phyloP scores from a whole-genome alignment of 306 rosid species.

The Castanea sativa region DNA sequence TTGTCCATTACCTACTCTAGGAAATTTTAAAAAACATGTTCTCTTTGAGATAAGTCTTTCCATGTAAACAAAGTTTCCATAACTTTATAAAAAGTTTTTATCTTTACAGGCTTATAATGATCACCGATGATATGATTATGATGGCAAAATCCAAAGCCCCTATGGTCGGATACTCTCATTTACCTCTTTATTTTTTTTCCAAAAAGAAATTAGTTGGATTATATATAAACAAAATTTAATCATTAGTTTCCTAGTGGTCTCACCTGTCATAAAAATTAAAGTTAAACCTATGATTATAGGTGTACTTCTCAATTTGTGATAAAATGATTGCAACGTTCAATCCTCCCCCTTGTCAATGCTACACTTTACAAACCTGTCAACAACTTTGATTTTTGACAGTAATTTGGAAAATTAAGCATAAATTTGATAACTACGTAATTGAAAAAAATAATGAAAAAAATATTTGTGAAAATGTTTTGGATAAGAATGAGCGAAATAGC shows the following conservation, averaged over 20 bases:
- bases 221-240: neutral
- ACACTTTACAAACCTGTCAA: neutral
- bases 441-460: neutral
- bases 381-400: neutral
- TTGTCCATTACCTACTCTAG: neutral
- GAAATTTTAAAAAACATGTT: neutral
- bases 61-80: neutral
- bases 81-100: neutral
- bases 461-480: neutral
- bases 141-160: neutral
- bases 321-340: neutral
- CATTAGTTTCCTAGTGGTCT: neutral
- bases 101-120: neutral
- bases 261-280: neutral
- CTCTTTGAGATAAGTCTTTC: neutral
- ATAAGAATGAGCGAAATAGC: neutral
- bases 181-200: neutral
- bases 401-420: neutral
- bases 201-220: neutral
- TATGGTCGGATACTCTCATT: neutral
- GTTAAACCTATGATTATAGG: conserved; percentile 32
- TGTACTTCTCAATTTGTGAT: conserved; percentile 44
- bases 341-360: neutral
- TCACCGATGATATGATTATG: neutral
- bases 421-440: neutral